These are phyloP conservation scores for Nitzschia sp. DNA, from an alignment of 108 stramenopile species.

Conservation along the genomic window DNA sequence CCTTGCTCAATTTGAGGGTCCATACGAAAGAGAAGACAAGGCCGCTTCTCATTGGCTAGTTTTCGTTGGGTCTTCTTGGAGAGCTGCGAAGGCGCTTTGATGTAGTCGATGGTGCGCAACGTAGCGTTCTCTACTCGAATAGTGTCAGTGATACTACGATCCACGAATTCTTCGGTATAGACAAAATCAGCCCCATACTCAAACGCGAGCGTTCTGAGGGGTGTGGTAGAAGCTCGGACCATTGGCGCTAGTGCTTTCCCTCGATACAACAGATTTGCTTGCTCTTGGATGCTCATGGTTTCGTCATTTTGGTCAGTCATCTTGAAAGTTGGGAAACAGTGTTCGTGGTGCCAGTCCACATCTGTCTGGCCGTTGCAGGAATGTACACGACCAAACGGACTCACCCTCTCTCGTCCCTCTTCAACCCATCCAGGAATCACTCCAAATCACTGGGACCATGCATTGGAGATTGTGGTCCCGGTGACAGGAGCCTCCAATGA, in stretches of 20 bases:
- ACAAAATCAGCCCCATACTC: constrained; percentile 88
- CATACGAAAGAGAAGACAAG: constrained; percentile 66
- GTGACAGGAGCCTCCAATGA: no score
- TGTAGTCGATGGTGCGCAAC: constrained; percentile 87
- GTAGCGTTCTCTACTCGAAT: constrained; percentile 62
- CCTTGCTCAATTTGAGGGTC: constrained; percentile 67
- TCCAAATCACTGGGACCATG: no score
- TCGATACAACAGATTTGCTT: constrained; percentile 41
- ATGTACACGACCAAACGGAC: no score
- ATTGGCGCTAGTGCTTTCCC: constrained; percentile 79
- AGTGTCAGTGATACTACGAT: constrained; percentile 71
- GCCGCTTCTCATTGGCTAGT: constrained; percentile 48
- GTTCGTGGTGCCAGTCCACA: neutral
- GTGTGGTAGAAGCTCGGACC: constrained; percentile 91
- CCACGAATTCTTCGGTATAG: constrained; percentile 95
- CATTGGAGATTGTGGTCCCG: no score
- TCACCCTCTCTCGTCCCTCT: no score
- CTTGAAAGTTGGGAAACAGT: neutral
- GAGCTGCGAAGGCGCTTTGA: constrained; percentile 47
- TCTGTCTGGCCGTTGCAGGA: no score
- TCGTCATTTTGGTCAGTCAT: neutral
- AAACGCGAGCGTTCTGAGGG: constrained; percentile 85
- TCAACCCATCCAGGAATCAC: no score
- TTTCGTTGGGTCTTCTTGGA: constrained; percentile 55
- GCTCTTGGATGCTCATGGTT: constrained; percentile 17